Percentiles rank a stretch among this genome's conserved stretches.
Evolutionary conservation across 345 rosid genomes (phyloP).

Genomic region (Orychophragmus violaceus): DNA sequence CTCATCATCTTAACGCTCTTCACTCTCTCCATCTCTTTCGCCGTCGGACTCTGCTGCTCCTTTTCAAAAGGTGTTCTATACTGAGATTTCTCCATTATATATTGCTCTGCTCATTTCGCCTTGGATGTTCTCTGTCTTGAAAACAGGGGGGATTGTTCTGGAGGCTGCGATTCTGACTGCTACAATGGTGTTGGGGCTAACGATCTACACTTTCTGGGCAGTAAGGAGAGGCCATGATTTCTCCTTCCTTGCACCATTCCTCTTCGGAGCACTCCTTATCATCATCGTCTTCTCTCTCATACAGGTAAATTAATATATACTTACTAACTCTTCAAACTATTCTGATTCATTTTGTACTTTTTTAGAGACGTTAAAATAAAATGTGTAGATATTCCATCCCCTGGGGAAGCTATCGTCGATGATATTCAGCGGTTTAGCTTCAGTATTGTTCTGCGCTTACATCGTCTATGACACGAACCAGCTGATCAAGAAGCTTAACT

Average conservation of each 20-base stretch:
- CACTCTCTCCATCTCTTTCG: constrained; percentile 44
- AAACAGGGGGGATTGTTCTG: constrained; percentile 49
- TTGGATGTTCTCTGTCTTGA: neutral
- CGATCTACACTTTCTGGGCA: constrained; percentile 74
- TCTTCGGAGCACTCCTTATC: constrained; percentile 34
- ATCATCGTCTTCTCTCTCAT: constrained; percentile 42
- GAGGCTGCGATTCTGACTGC: constrained; percentile 54
- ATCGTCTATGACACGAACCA: constrained; percentile 49
- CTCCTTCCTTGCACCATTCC: constrained; percentile 60
- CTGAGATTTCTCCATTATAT: neutral
- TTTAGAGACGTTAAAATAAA: neutral
- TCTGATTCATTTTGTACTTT: neutral
- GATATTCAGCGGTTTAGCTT: constrained; percentile 41
- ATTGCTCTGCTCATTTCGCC: neutral
- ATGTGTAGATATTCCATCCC: constrained; percentile 34
- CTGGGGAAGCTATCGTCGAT: constrained; percentile 38
- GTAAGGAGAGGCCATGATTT: constrained; percentile 58
- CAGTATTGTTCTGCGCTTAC: constrained; percentile 49
- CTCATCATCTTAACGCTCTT: constrained; percentile 45
- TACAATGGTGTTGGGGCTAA: constrained; percentile 48
- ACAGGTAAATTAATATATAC: constrained; percentile 34
- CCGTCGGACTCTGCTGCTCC: constrained; percentile 50
- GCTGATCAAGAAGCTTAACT: constrained; percentile 43
- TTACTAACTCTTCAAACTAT: neutral
- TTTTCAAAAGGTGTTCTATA: constrained; percentile 40